phyloP scores from a whole-genome alignment of 1,139 yeast species.

The Blastobotrys serpentis region DNA sequence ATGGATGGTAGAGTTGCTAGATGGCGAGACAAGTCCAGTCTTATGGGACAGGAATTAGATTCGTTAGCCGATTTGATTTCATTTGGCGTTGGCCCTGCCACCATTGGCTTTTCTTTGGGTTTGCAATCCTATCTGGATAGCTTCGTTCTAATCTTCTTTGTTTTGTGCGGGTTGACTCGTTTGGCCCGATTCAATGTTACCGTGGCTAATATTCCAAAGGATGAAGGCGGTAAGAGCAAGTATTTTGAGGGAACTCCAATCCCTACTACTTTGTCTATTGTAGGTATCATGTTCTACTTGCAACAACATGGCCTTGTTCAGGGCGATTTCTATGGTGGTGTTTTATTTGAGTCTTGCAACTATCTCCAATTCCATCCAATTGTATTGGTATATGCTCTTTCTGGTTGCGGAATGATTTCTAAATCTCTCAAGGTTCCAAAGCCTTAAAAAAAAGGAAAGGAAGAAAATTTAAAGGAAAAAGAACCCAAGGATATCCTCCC shows the following conservation, averaged over 20 bases:
- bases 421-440: conserved; percentile 90
- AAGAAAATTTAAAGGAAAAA: not conserved
- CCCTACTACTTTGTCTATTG: conserved; percentile 65
- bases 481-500: not conserved
- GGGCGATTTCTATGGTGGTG: conserved; percentile 63
- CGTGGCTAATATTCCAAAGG: conserved; percentile 89
- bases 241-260: conserved; percentile 94
- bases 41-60: conserved; percentile 97
- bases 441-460: conserved; percentile 45
- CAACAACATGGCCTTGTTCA: conserved; percentile 46
- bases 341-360: conserved; percentile 43
- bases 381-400: conserved; percentile 61
- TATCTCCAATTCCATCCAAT: conserved; percentile 59
- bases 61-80: conserved; percentile 92
- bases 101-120: conserved; percentile 89
- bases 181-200: conserved; percentile 94
- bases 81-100: conserved; percentile 91
- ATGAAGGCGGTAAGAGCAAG: conserved; percentile 73
- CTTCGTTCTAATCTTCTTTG: conserved; percentile 75
- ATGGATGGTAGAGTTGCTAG: conserved; percentile 97
- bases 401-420: conserved; percentile 90
- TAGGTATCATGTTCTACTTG: conserved; percentile 73
- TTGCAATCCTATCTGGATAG: conserved; percentile 81
- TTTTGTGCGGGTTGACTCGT: conserved; percentile 89
- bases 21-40: conserved; percentile 82